These are phyloP conservation scores for Gigaspora rosea DNA, from an alignment of 192 early-diverging fungal species.

Conservation along the genomic window DNA sequence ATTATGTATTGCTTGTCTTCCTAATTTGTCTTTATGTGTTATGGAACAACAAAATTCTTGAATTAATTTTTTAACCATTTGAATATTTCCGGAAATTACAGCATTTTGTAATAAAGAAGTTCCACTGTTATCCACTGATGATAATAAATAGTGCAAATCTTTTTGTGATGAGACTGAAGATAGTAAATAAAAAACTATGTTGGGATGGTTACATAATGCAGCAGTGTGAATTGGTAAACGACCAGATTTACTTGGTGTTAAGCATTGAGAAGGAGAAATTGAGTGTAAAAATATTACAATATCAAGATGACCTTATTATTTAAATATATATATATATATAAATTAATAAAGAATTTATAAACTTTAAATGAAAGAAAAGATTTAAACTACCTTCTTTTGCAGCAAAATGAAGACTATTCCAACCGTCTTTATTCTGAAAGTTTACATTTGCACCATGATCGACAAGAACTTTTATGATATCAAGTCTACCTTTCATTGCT, in stretches of 20 bases:
- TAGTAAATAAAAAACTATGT: constrained; percentile 32
- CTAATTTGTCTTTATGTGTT: constrained; percentile 37
- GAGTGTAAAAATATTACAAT: constrained; percentile 34
- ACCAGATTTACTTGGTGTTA: constrained; percentile 40
- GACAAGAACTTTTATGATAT: constrained; percentile 37
- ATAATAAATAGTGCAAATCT: constrained; percentile 21
- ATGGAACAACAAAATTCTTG: constrained; percentile 27
- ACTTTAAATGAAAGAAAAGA: not conserved
- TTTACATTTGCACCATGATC: constrained; percentile 34
- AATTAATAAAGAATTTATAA: not conserved
- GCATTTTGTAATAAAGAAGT: constrained; percentile 38
- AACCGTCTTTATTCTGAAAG: constrained; percentile 40
- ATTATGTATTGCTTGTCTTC: constrained; percentile 42
- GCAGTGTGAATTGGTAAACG: constrained; percentile 45
- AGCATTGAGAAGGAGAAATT: constrained; percentile 29
- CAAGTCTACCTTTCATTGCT: constrained; percentile 42
- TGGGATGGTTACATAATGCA: constrained; percentile 24
- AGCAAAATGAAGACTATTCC: constrained; percentile 50
- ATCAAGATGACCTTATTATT: constrained; percentile 33
- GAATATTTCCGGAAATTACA: constrained; percentile 35
- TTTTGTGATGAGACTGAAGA: not conserved
- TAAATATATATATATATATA: not conserved
- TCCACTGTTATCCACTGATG: constrained; percentile 41
- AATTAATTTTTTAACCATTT: constrained; percentile 33
- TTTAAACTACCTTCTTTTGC: constrained; percentile 40